Evolutionary conservation across 1,139 yeast species (phyloP), one percentile per base, ranked within the genome.

Genomic region (Hanseniaspora gamundiae): DNA sequence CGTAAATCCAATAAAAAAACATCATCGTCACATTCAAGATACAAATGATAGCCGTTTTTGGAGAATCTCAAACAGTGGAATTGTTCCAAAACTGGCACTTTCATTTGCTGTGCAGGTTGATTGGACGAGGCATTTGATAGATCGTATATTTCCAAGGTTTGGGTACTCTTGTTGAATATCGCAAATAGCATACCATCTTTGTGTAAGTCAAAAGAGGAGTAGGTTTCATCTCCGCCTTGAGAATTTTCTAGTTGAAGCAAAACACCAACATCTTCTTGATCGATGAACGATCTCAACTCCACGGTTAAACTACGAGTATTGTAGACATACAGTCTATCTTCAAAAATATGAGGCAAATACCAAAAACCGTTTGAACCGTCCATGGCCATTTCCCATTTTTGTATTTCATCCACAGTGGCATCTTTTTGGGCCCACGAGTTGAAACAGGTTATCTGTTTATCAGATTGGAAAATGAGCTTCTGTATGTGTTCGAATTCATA

Each of bases 131-230:
- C 22, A 16, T 36, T 17, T 21, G 39, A n/a, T 11, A 24, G 5
- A 53, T 47, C 5, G 64, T 58, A 0, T 78, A 79, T 11, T 17
- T 33, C 36, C n/a, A 33, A 17, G 19, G 21, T 33, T 17, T 10
- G 9, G 10, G 24, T 5, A 3, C n/a, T n/a, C 4, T 19, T 17
- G 16, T 33, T 33, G 36, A 17, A 33, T 7, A 74, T 55, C 0
- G 78, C 82, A 4, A 78, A 53, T 19, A 81, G 59, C 2, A 72
- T 70, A 13, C 91, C 91, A 58, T 81, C 91, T 3, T 75, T 75
- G 52, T 81, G 91, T 26, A 80, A 63, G 31, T 61, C 72, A 20
- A 68, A 70, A 3, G 14, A 19, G 9, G 17, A 30, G 19, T 30
- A 6, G 3, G 11, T 22, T 17, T 13, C 22, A 17, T 33, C n/a